Percentiles rank a stretch among this genome's conserved stretches.
These are phyloP conservation scores for Trifolium repens DNA, from an alignment of 306 rosid species.

Conservation along the genomic window DNA sequence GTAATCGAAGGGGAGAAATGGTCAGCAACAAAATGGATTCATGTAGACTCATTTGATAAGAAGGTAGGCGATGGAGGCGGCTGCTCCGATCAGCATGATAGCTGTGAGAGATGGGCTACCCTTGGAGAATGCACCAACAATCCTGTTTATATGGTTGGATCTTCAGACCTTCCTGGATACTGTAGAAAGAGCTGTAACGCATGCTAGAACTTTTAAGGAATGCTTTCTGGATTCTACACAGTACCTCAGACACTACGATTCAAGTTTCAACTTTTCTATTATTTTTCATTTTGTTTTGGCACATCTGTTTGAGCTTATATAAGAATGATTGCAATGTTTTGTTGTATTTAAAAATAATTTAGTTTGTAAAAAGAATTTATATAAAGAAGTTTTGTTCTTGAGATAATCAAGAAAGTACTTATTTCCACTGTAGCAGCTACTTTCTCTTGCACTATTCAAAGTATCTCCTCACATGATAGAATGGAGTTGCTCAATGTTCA, in stretches of 20 bases:
- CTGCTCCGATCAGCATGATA: constrained; percentile 72
- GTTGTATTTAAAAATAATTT: neutral
- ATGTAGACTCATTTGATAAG: constrained; percentile 85
- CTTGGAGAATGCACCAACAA: constrained; percentile 95
- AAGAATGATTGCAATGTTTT: neutral
- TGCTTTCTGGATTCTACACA: constrained; percentile 35
- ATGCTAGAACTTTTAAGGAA: constrained; percentile 52
- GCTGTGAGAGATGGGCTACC: constrained; percentile 93
- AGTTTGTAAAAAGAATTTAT: neutral
- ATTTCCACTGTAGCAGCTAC: neutral
- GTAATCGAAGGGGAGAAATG: constrained; percentile 98
- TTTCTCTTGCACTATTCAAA: neutral
- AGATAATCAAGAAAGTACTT: neutral
- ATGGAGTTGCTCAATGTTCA: neutral
- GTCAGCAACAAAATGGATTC: constrained; percentile 99
- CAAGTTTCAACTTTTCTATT: constrained; percentile 25
- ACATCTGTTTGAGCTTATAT: constrained; percentile 7
- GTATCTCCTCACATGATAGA: neutral
- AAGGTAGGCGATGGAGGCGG: constrained; percentile 55
- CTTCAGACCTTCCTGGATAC: constrained; percentile 83
- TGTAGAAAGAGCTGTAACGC: constrained; percentile 90
- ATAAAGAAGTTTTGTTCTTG: neutral
- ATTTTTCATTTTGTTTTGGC: neutral
- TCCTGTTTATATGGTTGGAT: constrained; percentile 87
- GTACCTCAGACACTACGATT: constrained; percentile 26